Conservation (phyloP, 192 early-diverging fungal species). For the Gaertneriomyces sp. region DNA sequence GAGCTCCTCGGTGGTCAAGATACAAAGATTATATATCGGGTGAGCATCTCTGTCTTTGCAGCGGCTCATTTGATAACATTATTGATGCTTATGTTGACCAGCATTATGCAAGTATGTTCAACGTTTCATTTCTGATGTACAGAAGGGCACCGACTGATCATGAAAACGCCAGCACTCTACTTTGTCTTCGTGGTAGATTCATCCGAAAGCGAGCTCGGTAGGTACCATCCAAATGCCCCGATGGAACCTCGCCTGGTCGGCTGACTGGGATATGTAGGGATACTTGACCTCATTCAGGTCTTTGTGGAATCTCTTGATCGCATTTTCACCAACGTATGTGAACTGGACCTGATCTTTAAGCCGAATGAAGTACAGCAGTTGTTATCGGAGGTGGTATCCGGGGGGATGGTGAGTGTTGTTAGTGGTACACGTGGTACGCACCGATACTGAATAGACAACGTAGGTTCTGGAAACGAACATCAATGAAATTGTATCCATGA, state of each 20-base stretch:
- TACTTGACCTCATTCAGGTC: conserved; percentile 87
- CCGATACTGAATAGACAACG: not conserved
- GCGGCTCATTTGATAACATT: not conserved
- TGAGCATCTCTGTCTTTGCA: conserved; percentile 16
- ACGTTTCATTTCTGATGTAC: conserved; percentile 5
- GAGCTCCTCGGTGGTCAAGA: conserved; percentile 77
- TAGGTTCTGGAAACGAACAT: conserved; percentile 75
- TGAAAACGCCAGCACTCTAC: conserved; percentile 61
- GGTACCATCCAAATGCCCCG: not conserved
- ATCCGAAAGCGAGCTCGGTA: conserved; percentile 91
- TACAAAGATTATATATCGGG: conserved; percentile 88
- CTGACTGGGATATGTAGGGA: conserved; percentile 36
- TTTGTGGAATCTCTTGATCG: conserved; percentile 94
- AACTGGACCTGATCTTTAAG: conserved; percentile 93
- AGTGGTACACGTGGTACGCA: not conserved
- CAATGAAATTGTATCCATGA: conserved; percentile 70
- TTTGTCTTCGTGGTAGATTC: conserved; percentile 97
- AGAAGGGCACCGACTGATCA: not conserved
- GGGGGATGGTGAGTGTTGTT: conserved; percentile 69
- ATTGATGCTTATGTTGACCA: conserved; percentile 8
- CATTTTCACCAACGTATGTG: conserved; percentile 91
- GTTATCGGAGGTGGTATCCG: conserved; percentile 81
- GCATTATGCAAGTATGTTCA: conserved; percentile 78
- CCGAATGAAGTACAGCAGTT: conserved; percentile 80
- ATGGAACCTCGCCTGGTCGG: not conserved